A percentile compares a stretch with the other conserved stretches of the same genome.
phyloP scores from a whole-genome alignment of 495 filamentous ascomycete genomes.

The Lophiostoma macrostomum region DNA sequence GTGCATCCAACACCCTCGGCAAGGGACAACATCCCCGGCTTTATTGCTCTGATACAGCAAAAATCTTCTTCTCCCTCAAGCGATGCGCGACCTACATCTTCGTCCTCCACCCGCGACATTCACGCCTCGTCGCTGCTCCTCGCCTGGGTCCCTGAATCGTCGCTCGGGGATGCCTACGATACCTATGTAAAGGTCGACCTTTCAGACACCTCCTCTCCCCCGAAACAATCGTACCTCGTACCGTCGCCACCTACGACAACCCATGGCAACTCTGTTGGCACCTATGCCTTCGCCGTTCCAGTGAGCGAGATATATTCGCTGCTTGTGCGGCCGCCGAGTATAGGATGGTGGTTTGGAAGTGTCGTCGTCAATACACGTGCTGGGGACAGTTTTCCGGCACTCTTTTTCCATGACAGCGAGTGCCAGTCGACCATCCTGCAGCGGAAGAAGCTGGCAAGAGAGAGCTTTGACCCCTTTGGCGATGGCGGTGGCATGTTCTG shows the following conservation, averaged over 20 bases:
- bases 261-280: slow-evolving; percentile 66
- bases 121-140: slow-evolving; percentile 69
- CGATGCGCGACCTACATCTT: slow-evolving; percentile 45
- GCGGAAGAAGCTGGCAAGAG: slow-evolving; percentile 76
- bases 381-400: slow-evolving; percentile 87
- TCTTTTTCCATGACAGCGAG: slow-evolving; percentile 97
- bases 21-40: slow-evolving; percentile 95
- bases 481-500: slow-evolving; percentile 86
- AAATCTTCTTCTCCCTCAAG: slow-evolving; percentile 52
- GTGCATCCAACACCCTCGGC: slow-evolving; percentile 92
- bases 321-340: slow-evolving; percentile 83
- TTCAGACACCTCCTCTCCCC: slow-evolving; percentile 72
- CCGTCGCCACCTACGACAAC: slow-evolving; percentile 85
- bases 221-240: slow-evolving; percentile 84
- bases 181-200: slow-evolving; percentile 96
- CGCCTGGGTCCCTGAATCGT: slow-evolving; percentile 91
- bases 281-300: slow-evolving; percentile 90
- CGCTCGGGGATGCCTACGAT: slow-evolving; percentile 77
- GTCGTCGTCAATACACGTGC: slow-evolving; percentile 85
- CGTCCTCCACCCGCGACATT: slow-evolving; percentile 51
- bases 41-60: slow-evolving; percentile 90
- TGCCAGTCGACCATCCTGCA: slow-evolving; percentile 94
- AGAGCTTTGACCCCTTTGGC: slow-evolving; percentile 87
- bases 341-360: slow-evolving; percentile 98
- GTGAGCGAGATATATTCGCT: slow-evolving; percentile 86